Evolutionary conservation across 169 alveolate genomes (phyloP), one percentile per base, ranked within the genome.

Genomic region (Cryptosporidium sp.): DNA sequence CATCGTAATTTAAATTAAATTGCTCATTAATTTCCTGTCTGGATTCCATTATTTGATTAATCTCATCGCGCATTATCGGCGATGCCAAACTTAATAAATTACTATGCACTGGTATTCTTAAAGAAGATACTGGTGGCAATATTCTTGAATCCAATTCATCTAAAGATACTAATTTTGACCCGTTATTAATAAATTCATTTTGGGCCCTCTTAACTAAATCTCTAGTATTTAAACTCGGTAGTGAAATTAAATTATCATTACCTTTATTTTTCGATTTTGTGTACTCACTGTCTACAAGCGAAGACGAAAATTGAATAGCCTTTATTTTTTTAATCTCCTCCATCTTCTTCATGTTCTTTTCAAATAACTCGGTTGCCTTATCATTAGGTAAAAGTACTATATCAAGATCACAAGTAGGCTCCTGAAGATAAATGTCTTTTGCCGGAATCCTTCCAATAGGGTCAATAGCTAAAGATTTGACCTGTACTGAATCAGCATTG

Each of bases 371-470:
- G 39, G 67, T 61, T 26, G 89, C 73, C 60, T 35, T 80, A 14
- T 80, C 89, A 26, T 80, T 80, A 1, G 89, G 89, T 29, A 80
- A 62, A 42, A 80, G 70, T 21, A 80, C 65, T 26, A 80, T 65
- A n/a, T 80, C 89, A 12, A 80, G 12, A 42, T 80, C 89, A 56
- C 89, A 80, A 3, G 89, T 80, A 42, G 89, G 80, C 23, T 80
- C 89, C 31, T 80, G 89, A 12, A 80, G 68, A 37, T 80, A 80
- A n/a, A 80, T 80, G 23, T 80, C 89, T 14, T 80, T 80, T 23
- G 89, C 89, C 7, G 89, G 89, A 31, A 80, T 80, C 60, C 80
- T 80, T 39, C 89, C 89, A 29, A 80, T 44, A 12, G 89, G 89
- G 37, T 80, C 89, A 29, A 80, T 80, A 6, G 89, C 89, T 5